A percentile compares a stretch with the other conserved stretches of the same genome.
These are phyloP conservation scores for Fraxinus floribunda DNA, from an alignment of 305 asterid species.

Conservation along the genomic window DNA sequence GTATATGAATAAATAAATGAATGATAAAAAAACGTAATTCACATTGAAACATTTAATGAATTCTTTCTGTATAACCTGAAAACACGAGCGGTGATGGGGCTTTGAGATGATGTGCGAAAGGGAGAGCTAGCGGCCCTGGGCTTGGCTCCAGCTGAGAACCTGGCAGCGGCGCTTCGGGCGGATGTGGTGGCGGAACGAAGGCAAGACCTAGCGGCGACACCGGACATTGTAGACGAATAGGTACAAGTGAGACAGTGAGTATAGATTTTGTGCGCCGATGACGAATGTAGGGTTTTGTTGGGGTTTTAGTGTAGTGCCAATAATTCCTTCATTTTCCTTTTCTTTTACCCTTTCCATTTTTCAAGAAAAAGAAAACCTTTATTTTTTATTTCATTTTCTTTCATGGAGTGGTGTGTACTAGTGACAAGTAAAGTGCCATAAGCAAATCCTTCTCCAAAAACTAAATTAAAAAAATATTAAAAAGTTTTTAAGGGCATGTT, in stretches of 20 bases:
- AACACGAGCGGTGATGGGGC: conserved; percentile 70
- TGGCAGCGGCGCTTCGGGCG: conserved; percentile 48
- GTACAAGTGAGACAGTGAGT: neutral
- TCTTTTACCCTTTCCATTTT: no score
- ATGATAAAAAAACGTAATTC: neutral
- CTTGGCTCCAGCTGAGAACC: conserved; percentile 49
- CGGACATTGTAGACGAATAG: conserved; percentile 45
- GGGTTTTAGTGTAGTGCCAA: conserved; percentile 16
- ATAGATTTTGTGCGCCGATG: neutral
- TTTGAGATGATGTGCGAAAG: conserved; percentile 64
- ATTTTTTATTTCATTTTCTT: no score
- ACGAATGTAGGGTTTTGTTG: neutral
- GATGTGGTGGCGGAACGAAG: conserved; percentile 60
- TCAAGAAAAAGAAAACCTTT: no score
- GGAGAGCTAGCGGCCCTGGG: conserved; percentile 52
- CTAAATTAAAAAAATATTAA: no score
- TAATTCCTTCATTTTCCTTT: neutral
- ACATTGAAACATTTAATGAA: neutral
- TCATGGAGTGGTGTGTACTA: no score
- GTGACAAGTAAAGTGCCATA: no score
- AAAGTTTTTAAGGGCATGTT: no score
- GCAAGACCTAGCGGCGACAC: conserved; percentile 65
- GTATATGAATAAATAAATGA: conserved; percentile 6
- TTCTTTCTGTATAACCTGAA: conserved; percentile 52
- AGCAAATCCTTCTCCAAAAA: no score